phyloP scores from a whole-genome alignment of 495 filamentous ascomycete species.

The Trichocladium uniseriatum region DNA sequence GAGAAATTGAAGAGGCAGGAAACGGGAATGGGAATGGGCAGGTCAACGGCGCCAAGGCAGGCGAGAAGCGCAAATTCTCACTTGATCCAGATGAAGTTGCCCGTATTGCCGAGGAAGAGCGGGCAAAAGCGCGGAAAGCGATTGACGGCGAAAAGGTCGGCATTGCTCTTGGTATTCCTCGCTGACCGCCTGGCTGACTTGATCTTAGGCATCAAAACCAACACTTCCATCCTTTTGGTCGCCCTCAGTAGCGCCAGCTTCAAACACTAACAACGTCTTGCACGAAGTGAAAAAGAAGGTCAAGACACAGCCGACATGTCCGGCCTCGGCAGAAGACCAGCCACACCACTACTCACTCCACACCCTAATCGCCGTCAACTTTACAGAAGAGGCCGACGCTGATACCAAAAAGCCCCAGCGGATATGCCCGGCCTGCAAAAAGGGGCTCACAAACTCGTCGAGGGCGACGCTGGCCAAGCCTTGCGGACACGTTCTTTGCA shows the following conservation, averaged over 20 bases:
- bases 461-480: constrained; percentile 84
- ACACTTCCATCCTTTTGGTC: constrained; percentile 93
- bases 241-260: constrained; percentile 67
- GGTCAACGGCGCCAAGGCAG: constrained; percentile 31
- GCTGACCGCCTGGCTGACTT: constrained; percentile 7
- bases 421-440: constrained; percentile 84
- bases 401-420: constrained; percentile 44
- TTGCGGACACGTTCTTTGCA: constrained; percentile 89
- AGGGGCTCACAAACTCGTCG: constrained; percentile 69
- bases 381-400: constrained; percentile 61
- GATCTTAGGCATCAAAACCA: constrained; percentile 48
- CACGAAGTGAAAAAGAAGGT: constrained; percentile 51
- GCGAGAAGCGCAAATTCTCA: constrained; percentile 70
- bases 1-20: background rate
- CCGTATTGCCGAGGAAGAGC: constrained; percentile 59
- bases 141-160: constrained; percentile 60
- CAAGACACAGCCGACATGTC: constrained; percentile 72
- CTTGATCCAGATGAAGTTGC: constrained; percentile 73
- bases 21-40: background rate
- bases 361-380: constrained; percentile 67
- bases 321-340: constrained; percentile 58
- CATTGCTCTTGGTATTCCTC: background rate
- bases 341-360: constrained; percentile 78
- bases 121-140: constrained; percentile 54
- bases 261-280: constrained; percentile 38